Conservation (phyloP, 176 grass and related monocot species). For the Alopecurus myosuroides region DNA sequence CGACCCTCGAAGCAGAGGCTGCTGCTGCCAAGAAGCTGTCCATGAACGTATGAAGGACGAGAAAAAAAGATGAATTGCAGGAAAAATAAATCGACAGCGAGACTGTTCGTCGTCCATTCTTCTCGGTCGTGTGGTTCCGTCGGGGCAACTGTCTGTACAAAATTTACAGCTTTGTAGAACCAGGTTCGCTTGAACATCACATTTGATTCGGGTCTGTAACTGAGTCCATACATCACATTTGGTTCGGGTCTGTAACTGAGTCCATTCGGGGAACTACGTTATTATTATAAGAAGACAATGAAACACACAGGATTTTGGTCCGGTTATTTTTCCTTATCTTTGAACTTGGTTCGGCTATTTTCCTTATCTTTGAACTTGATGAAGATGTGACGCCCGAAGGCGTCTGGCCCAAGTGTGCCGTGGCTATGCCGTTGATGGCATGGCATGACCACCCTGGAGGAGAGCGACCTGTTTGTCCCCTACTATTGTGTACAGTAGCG, state of each 20-base stretch:
- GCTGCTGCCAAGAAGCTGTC: constrained; percentile 82
- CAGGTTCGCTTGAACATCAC: constrained; percentile 11
- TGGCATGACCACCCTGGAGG: background rate
- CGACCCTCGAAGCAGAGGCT: constrained; percentile 78
- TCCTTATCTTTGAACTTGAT: background rate
- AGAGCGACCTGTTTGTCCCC: too few relatives aligned
- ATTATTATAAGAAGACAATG: background rate
- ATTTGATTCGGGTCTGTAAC: constrained; percentile 20
- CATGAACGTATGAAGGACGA: constrained; percentile 58
- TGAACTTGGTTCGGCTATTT: background rate
- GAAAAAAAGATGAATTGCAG: background rate
- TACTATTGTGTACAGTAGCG: background rate
- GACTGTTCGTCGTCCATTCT: background rate
- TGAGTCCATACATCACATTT: constrained; percentile 24
- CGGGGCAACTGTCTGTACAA: constrained; percentile 32
- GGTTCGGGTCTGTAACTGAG: constrained; percentile 20
- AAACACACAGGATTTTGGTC: background rate
- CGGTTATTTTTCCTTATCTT: background rate
- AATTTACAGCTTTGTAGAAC: constrained; percentile 25
- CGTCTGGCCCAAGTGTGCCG: background rate
- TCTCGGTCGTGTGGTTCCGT: background rate
- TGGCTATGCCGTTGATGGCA: background rate
- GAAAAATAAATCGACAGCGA: constrained; percentile 24
- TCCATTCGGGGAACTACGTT: background rate
- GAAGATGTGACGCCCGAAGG: background rate